phyloP scores from a whole-genome alignment of 1,284 basidiomycete genomes.

The Caloboletus firmus region DNA sequence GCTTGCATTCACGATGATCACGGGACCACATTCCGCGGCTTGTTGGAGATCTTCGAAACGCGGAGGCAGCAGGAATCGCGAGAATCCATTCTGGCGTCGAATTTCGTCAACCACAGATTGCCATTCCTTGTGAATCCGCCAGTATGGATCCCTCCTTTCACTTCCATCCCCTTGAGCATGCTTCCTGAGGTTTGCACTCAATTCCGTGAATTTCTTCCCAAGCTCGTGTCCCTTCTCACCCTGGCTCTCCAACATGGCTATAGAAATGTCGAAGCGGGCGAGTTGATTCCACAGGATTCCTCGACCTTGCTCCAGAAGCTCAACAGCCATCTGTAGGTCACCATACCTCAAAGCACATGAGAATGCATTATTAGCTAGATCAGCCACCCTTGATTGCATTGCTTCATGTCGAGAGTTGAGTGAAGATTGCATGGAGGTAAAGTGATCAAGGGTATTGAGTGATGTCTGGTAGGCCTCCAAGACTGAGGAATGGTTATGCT shows the following conservation, averaged over 20 bases:
- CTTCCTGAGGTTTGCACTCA: not conserved
- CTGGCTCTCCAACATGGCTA: not conserved
- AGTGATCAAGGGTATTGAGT: not conserved
- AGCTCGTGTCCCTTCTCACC: not conserved
- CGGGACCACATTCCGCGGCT: slow-evolving; percentile 32
- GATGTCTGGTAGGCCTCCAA: slow-evolving; percentile 3
- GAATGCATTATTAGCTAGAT: slow-evolving; percentile 1
- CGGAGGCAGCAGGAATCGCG: slow-evolving; percentile 21
- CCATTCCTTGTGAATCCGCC: not conserved
- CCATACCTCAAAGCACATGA: not conserved
- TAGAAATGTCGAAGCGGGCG: not conserved
- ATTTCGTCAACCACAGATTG: slow-evolving; percentile 18
- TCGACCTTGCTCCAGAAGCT: not conserved
- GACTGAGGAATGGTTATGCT: not conserved
- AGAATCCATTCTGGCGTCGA: slow-evolving; percentile 20
- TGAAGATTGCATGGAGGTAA: not conserved
- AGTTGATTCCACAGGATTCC: slow-evolving; percentile 1
- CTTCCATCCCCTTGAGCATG: not conserved
- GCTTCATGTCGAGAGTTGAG: not conserved
- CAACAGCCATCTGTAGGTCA: not conserved
- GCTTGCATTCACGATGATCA: slow-evolving; percentile 34
- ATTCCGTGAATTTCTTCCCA: not conserved
- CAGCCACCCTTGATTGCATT: not conserved
- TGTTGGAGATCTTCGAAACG: slow-evolving; percentile 23
- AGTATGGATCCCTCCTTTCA: not conserved